Evolutionary conservation across 2,329 filamentous ascomycete species (phyloP), one percentile per base, ranked within the genome.

Genomic region (Diaporthe longicolla): DNA sequence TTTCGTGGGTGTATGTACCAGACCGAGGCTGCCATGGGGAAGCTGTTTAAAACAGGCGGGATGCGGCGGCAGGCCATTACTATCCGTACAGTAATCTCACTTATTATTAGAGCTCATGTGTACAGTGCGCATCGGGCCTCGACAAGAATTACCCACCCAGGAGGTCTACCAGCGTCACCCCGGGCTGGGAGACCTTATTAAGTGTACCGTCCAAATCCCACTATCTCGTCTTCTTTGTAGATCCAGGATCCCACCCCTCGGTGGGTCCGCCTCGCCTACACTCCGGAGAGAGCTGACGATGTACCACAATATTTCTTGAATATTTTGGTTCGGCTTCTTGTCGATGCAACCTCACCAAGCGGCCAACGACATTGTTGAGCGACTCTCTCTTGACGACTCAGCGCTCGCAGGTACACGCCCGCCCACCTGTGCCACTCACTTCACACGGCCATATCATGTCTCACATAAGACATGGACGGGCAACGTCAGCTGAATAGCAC

Each of bases 171-270:
- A 37, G 24, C 19, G 13, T 40, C n/a, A 54, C 32, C 63, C 63
- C 37, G 45, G 48, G 15, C 48, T 54, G 26, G 63, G 48, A 19
- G 13, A 40, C 63, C 48, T 68, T 54, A 54, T 40, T 68, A 68
- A 68, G 63, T 68, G 48, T 68, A 54, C 63, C 63, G 63, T 40
- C 32, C 48, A 68, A 68, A 40, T 68, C 48, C 48, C 32, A 68
- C 48, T 21, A 26, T 29, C 48, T 26, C 13, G 21, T 63, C 59
- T 45, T 29, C 40, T 29, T 29, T 50, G 59, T 24, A 37, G 63
- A 21, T 40, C 40, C 48, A 54, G 45, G 15, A 54, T 24, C n/a
- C 45, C 48, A 54, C 63, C 45, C 48, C 63, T 15, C 19, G 32
- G 63, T 68, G 63, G 63, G 48, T 54, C 63, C 32, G 40, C 48